Percentiles rank a stretch among this genome's conserved stretches.
Evolutionary conservation across 176 grass and related monocot species (phyloP).

Genomic region (Pharus latifolius): DNA sequence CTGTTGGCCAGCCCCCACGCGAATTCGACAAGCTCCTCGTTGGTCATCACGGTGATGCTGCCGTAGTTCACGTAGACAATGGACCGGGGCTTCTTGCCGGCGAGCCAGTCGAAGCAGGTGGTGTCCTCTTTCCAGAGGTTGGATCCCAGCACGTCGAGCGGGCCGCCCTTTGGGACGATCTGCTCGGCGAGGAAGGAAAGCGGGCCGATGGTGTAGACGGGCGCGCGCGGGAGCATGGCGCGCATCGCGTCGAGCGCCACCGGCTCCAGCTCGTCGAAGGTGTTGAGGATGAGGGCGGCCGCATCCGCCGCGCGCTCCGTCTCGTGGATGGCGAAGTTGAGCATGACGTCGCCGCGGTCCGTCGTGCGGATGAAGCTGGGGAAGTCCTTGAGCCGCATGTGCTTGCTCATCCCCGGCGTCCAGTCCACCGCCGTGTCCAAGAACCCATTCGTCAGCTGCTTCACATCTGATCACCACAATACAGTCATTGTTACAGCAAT

Average conservation of each 20-base stretch:
- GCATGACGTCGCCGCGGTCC: conserved; percentile 17
- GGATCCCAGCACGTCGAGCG: neutral
- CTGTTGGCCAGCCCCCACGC: conserved; percentile 43
- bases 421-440: conserved; percentile 27
- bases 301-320: conserved; percentile 6
- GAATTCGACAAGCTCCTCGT: conserved; percentile 35
- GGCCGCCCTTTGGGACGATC: neutral
- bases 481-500: no score
- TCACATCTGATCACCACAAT: neutral
- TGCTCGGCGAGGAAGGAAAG: conserved; percentile 19
- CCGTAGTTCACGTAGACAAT: conserved; percentile 49
- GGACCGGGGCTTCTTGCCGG: neutral
- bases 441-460: conserved; percentile 36
- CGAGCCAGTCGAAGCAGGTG: conserved; percentile 24
- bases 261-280: conserved; percentile 36
- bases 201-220: conserved; percentile 25
- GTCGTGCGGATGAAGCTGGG: conserved; percentile 31
- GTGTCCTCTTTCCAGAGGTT: conserved; percentile 38
- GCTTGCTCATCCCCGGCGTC: conserved; percentile 26
- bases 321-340: conserved; percentile 13
- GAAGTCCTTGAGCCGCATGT: conserved; percentile 29
- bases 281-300: conserved; percentile 27
- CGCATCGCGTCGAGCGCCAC: conserved; percentile 10
- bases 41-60: conserved; percentile 33
- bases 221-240: conserved; percentile 1